Evolutionary conservation across 805 yeast species (phyloP), one percentile per base, ranked within the genome.

Genomic region (Maudiozyma barnettii): DNA sequence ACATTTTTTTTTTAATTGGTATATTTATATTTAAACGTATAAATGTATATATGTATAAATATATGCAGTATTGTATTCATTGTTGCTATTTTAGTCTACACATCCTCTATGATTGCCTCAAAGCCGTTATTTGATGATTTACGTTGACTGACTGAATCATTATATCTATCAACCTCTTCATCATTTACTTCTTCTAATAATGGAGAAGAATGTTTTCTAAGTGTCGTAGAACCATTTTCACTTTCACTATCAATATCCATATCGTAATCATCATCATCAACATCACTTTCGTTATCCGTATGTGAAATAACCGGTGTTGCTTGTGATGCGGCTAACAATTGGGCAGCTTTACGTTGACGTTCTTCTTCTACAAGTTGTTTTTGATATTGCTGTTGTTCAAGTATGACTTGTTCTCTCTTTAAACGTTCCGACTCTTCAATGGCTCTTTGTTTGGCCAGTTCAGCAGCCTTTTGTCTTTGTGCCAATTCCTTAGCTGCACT

Each of bases 131-230:
- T 52, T 52, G 42, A 39, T 12, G 31, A 19, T n/a, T n/a, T 21
- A 14, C 41, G 41, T 21, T 23, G 18, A 26, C 45, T 39, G 13
- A 61, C 45, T 4, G 61, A 57, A 23, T 49, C 49, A 29, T 54
- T 53, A 50, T 58, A 65, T 35, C 68, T 55, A 20, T 49, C 47
- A 5, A 54, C 43, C 35, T 65, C 67, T 45, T 55, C 68, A 46
- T 65, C 69, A 36, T 63, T 66, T 4, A 65, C 60, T 16, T 64
- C 67, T 45, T 63, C 68, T 13, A 65, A 49, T 1, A 56, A 47
- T 10, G 59, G 58, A 7, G 63, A 57, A 10, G 53, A 49, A 18
- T 31, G 16, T 19, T 45, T 38, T 22, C 44, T 45, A 45, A 39
- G 21, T 37, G 43, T 41, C 8, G 40, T 35, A 8, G 39, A 23